phyloP scores from a whole-genome alignment of 2,329 filamentous ascomycete species.

The Sarocladium kiliense region DNA sequence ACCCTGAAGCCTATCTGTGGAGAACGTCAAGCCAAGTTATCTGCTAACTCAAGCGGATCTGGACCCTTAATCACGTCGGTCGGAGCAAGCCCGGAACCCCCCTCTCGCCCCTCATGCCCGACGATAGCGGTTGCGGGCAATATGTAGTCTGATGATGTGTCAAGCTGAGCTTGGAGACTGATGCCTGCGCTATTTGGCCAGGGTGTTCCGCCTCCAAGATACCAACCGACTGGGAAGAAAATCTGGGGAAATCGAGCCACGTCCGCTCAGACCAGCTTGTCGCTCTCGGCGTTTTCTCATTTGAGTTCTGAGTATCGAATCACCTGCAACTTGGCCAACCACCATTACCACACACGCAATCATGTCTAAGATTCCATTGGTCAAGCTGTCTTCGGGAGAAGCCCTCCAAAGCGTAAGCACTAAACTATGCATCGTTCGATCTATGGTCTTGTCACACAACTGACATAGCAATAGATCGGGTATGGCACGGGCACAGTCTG shows the following conservation, averaged over 20 bases:
- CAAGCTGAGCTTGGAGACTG: too few species aligned
- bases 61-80: not conserved
- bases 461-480: not conserved
- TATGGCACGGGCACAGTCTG: constrained; percentile 9
- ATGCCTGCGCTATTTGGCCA: not conserved
- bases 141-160: too few species aligned
- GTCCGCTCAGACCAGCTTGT: not conserved
- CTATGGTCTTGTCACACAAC: not conserved
- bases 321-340: too few species aligned
- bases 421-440: not conserved
- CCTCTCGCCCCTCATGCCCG: not conserved
- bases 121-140: constrained; percentile 4
- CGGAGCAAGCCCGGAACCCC: not conserved
- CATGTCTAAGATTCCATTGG: constrained; percentile 1
- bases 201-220: not conserved
- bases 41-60: not conserved
- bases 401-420: not conserved
- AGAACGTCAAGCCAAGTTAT: not conserved
- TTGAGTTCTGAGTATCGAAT: not conserved
- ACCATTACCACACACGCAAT: too few species aligned
- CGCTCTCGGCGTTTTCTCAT: not conserved
- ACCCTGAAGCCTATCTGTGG: not conserved
- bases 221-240: not conserved
- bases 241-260: not conserved
- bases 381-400: not conserved